Evolutionary conservation across 768 basidiomycete species (phyloP).

Genomic region (Infundibulicybe gibba): DNA sequence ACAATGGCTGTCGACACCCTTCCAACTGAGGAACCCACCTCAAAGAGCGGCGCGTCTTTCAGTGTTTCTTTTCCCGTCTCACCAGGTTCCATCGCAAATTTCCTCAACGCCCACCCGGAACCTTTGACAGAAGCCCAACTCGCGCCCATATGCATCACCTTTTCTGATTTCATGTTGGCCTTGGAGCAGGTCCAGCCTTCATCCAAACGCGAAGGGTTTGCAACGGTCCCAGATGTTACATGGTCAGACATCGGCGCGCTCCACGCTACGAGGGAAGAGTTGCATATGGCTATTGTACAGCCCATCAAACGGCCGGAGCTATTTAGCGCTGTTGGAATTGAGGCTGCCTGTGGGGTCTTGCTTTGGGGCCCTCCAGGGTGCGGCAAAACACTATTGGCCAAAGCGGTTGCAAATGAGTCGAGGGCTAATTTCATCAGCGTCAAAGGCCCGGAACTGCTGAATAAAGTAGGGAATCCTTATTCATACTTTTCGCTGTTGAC

Average conservation of each 20-base stretch:
- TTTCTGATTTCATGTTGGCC: conserved; percentile 75
- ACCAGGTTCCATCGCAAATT: conserved; percentile 76
- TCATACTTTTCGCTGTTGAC: background rate
- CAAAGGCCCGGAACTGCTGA: conserved; percentile 94
- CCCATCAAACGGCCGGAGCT: conserved; percentile 89
- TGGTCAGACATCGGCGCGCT: conserved; percentile 96
- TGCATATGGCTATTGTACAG: conserved; percentile 97
- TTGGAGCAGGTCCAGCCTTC: conserved; percentile 93
- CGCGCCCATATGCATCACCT: conserved; percentile 75
- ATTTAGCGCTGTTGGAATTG: conserved; percentile 86
- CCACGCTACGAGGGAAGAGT: conserved; percentile 80
- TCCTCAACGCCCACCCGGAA: conserved; percentile 82
- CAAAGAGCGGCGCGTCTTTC: conserved; percentile 8
- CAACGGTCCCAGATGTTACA: conserved; percentile 92
- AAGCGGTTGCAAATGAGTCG: conserved; percentile 96
- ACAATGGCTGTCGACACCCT: background rate
- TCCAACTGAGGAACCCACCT: conserved; percentile 3
- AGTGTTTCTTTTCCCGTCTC: conserved; percentile 32
- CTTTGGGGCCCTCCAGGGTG: conserved; percentile 99
- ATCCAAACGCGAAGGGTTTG: conserved; percentile 95
- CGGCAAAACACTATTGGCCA: conserved; percentile 94
- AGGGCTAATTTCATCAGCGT: conserved; percentile 97
- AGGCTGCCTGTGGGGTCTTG: conserved; percentile 88
- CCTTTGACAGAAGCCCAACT: conserved; percentile 79
- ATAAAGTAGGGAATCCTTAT: conserved; percentile 63